Percentiles rank a stretch among this genome's conserved stretches.
Conservation (phyloP, 2,329 filamentous ascomycete species). For the Hypoxylon sp. region DNA sequence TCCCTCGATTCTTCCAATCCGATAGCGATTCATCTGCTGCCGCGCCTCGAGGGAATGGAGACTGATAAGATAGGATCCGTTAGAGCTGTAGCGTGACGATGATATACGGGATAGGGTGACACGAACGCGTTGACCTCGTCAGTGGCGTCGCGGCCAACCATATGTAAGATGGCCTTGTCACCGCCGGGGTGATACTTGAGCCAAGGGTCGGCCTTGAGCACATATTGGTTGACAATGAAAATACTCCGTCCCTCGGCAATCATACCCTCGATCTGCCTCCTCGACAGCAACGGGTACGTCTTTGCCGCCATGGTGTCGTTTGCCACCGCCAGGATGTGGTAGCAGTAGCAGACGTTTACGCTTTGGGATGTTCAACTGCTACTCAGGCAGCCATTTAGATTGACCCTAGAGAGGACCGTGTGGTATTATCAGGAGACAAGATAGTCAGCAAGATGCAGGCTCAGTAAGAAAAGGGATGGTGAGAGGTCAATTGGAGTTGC, state of each 20-base stretch:
- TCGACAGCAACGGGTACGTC: constrained; percentile 59
- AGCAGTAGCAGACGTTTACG: not conserved
- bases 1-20: constrained; percentile 83
- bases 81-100: constrained; percentile 18
- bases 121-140: constrained; percentile 91
- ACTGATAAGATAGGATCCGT: constrained; percentile 54
- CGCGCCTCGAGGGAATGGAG: constrained; percentile 83
- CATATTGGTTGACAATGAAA: constrained; percentile 80
- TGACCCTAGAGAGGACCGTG: not conserved
- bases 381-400: not conserved
- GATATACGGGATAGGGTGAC: constrained; percentile 29
- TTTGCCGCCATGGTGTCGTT: constrained; percentile 43
- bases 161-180: constrained; percentile 87
- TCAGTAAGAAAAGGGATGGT: constrained; percentile 1
- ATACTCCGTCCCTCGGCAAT: constrained; percentile 84
- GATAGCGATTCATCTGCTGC: constrained; percentile 79
- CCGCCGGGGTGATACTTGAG: constrained; percentile 90
- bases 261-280: constrained; percentile 76
- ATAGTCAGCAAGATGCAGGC: not conserved
- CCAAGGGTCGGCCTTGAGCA: constrained; percentile 90
- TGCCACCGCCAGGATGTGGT: not conserved
- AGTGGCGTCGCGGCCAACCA: constrained; percentile 92
- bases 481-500: not conserved
- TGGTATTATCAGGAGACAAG: not conserved
- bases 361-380: not conserved